Conservation (phyloP, 1,139 yeast species). For the Kodamaea arcana region DNA sequence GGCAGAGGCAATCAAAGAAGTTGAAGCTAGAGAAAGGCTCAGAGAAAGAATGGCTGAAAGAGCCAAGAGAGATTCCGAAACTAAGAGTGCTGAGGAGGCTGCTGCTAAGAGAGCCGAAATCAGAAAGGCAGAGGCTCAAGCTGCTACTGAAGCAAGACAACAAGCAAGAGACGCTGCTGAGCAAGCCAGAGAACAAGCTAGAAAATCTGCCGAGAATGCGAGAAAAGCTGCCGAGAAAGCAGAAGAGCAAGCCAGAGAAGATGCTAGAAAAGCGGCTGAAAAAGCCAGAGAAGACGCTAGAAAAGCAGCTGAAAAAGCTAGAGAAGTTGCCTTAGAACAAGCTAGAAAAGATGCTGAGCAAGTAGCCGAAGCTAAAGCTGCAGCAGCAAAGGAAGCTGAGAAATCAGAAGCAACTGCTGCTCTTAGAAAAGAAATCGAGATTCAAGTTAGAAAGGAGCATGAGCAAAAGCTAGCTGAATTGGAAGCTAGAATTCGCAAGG, state of each 20-base stretch:
- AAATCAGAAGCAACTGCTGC: constrained; percentile 3
- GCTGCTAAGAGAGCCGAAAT: constrained; percentile 2
- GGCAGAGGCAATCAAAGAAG: constrained; percentile 9
- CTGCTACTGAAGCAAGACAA: background rate
- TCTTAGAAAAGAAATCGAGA: constrained; percentile 1
- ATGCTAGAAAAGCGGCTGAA: constrained; percentile 1
- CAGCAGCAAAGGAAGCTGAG: background rate
- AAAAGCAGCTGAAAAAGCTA: constrained; percentile 8
- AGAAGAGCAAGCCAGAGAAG: constrained; percentile 1
- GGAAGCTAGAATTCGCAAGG: constrained; percentile 3
- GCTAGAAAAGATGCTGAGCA: background rate
- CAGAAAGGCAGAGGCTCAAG: constrained; percentile 1
- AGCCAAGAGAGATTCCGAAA: constrained; percentile 6
- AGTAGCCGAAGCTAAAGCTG: background rate
- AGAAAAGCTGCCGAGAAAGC: constrained; percentile 1
- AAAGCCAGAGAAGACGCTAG: constrained; percentile 2
- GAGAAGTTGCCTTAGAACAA: constrained; percentile 4
- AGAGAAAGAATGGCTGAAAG: constrained; percentile 9
- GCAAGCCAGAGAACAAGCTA: constrained; percentile 2
- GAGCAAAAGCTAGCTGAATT: constrained; percentile 3
- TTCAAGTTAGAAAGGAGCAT: constrained; percentile 5
- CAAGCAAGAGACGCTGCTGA: constrained; percentile 1
- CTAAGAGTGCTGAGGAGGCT: constrained; percentile 8
- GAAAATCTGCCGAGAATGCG: constrained; percentile 14
- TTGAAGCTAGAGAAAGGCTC: constrained; percentile 14